Percentiles rank a stretch among this genome's conserved stretches.
Conservation (phyloP, 78 protist species). For the Dictyostelium purpureum region DNA sequence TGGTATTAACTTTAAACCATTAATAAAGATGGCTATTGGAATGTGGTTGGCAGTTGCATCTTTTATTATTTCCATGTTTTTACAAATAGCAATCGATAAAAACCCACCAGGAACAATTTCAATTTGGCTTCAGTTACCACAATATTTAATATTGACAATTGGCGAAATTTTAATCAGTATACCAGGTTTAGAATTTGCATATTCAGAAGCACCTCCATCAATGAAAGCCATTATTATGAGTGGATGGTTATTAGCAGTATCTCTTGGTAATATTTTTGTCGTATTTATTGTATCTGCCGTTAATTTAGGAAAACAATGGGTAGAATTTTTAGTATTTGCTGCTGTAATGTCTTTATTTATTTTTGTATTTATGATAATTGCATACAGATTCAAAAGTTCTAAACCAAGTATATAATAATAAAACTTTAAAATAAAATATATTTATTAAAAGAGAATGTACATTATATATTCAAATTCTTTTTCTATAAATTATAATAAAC, state of each 20-base stretch:
- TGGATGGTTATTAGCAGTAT: conserved; percentile 55
- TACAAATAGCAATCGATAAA: conserved; percentile 76
- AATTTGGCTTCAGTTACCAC: conserved; percentile 58
- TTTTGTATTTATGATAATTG: conserved; percentile 42
- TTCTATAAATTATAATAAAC: too few relatives aligned
- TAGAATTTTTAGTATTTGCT: conserved; percentile 84
- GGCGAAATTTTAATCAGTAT: conserved; percentile 86
- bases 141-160: conserved; percentile 65
- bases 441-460: too few relatives aligned
- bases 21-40: conserved; percentile 80
- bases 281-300: conserved; percentile 74
- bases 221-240: conserved; percentile 81
- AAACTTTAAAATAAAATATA: too few relatives aligned
- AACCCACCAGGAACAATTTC: neutral
- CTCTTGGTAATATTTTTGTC: conserved; percentile 87
- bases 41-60: conserved; percentile 68
- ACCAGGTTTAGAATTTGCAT: conserved; percentile 87
- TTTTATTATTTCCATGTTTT: conserved; percentile 67
- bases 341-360: conserved; percentile 50
- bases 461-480: too few relatives aligned
- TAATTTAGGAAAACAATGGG: conserved; percentile 5
- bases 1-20: conserved; percentile 33
- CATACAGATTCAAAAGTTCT: conserved; percentile 28
- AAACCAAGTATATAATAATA: too few relatives aligned
- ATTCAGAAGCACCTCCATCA: conserved; percentile 83